Conservation (phyloP, 495 filamentous ascomycete genomes). For the Saxophila tyrrhenica region DNA sequence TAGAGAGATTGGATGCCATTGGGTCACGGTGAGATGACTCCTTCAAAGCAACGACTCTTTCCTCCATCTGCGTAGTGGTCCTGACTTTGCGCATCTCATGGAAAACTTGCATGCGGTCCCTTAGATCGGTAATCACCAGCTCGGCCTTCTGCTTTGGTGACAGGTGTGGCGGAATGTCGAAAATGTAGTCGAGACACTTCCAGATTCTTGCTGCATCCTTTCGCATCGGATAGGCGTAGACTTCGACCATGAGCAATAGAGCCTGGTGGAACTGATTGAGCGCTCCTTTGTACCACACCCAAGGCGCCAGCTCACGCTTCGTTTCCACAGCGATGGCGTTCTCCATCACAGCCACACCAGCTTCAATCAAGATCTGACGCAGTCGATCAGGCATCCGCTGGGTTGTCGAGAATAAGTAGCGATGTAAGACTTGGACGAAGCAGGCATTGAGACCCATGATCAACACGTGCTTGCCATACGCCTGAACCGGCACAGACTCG, state of each 20-base stretch:
- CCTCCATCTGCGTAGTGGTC: slow-evolving; percentile 26
- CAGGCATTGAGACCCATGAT: slow-evolving; percentile 48
- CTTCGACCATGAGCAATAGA: slow-evolving; percentile 36
- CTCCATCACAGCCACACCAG: slow-evolving; percentile 45
- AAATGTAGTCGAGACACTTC: slow-evolving; percentile 60
- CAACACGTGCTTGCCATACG: slow-evolving; percentile 48
- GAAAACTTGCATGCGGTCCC: slow-evolving; percentile 30
- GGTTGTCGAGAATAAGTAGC: slow-evolving; percentile 33
- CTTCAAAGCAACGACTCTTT: slow-evolving; percentile 1
- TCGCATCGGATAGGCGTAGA: slow-evolving; percentile 46
- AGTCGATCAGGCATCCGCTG: slow-evolving; percentile 42
- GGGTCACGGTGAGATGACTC: background rate
- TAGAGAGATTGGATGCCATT: background rate
- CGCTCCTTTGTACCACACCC: slow-evolving; percentile 37
- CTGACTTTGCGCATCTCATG: slow-evolving; percentile 30
- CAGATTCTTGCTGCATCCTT: slow-evolving; percentile 51
- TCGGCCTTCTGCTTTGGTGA: slow-evolving; percentile 32
- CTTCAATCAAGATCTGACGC: slow-evolving; percentile 38
- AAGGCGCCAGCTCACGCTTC: slow-evolving; percentile 35
- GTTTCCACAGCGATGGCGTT: slow-evolving; percentile 49
- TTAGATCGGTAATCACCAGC: slow-evolving; percentile 32
- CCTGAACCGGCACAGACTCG: slow-evolving; percentile 45
- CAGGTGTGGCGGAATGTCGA: slow-evolving; percentile 43
- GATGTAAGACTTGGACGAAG: slow-evolving; percentile 53
- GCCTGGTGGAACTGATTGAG: slow-evolving; percentile 40